Evolutionary conservation across 345 rosid species (phyloP), one percentile per base, ranked within the genome.

Genomic region (Boechera retrofracta): DNA sequence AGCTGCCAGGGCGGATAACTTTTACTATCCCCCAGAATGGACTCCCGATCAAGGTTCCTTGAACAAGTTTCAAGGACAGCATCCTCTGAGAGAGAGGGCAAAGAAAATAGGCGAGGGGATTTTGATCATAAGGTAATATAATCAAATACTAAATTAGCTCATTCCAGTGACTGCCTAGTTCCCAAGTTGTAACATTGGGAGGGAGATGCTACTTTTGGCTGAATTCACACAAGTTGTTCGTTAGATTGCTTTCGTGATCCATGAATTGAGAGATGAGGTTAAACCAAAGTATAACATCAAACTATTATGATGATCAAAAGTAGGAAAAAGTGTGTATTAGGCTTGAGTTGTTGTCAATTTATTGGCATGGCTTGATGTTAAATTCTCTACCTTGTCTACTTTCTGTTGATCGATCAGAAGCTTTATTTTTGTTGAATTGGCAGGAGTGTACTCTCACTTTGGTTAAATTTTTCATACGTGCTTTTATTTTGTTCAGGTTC

Each of bases 21-120:
- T 91, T 75, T 96, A 96, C 85, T 91, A 89, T 67, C 98, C 98
- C 3, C 98, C 96, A 51, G 96, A 96, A 91, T 96, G 96, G 98
- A 82, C 89, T 48, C 98, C 97, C 0, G 83, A 89, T 70, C 89
- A 92, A 91, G 98, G 97, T 76, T 85, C 91, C 65, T 79, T 96
- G 87, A 93, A 91, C 97, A 89, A 91, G 87, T 96, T 93, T 79
- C 91, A 96, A 74, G 97, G 99, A 11, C 98, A 95, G 75, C 98
- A 95, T 93, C 92, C 98, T 64, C 74, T 91, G 47, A 79, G 97
- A 83, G 99, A 91, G 83, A 87, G 99, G 83, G 99, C 99, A 35
- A 86, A 80, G 81, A 89, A 96, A 73, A 10, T 96, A 70, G 97
- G 89, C 80, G 94, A 91, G 82, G 98, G 98, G 68, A 89, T 96